These are phyloP conservation scores for Sonneratia alba DNA, from an alignment of 345 rosid genomes.

Conservation along the genomic window DNA sequence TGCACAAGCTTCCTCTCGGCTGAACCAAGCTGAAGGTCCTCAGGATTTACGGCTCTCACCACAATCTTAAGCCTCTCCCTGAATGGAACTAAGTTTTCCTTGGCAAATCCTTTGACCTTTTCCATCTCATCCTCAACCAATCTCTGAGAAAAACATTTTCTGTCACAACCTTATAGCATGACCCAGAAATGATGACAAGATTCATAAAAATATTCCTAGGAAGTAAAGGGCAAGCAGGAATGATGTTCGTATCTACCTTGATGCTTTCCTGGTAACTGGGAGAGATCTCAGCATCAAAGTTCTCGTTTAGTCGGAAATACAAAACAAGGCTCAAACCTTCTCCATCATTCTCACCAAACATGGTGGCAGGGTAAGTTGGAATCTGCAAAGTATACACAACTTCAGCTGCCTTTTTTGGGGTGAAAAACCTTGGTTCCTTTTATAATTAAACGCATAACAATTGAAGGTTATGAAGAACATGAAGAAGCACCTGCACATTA, in stretches of 20 bases:
- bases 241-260: conserved; percentile 31
- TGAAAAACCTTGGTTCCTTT: background rate
- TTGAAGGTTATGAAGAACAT: background rate
- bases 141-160: conserved; percentile 28
- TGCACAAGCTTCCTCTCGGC: conserved; percentile 68
- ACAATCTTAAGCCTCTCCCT: conserved; percentile 54
- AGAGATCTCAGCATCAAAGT: conserved; percentile 43
- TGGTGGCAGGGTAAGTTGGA: conserved; percentile 60
- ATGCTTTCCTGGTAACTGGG: conserved; percentile 56
- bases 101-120: too few species aligned
- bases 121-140: conserved; percentile 32
- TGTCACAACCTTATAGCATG: background rate
- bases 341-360: conserved; percentile 63
- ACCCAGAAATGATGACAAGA: background rate
- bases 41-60: conserved; percentile 63
- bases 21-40: conserved; percentile 55
- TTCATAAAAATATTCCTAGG: background rate
- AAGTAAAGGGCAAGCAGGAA: background rate
- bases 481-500: conserved; percentile 49
- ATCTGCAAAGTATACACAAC: conserved; percentile 23
- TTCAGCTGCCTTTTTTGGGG: too few species aligned
- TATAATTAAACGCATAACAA: background rate
- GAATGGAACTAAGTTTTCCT: too few species aligned
- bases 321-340: conserved; percentile 83
- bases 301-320: conserved; percentile 51